Base-by-base conservation (phyloP, 768 basidiomycete genomes). In the Xerocomellus chrysenteron region DNA sequence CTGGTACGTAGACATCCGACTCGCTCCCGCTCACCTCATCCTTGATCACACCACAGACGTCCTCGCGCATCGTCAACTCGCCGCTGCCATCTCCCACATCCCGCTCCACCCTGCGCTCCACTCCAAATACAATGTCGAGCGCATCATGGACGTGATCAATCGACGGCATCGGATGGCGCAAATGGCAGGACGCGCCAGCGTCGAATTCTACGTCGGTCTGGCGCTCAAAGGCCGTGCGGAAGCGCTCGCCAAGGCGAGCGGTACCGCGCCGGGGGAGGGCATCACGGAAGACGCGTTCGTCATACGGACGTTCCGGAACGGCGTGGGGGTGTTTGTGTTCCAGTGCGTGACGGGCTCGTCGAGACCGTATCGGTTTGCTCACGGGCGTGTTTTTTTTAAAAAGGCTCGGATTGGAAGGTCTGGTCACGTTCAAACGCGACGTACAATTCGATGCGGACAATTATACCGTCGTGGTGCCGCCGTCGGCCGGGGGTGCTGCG, bases 161-260 rank as follows among this genome's bases (percentile, higher is more conserved):
- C 82, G 87, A 42, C 82, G 95, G 17, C 96, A 99, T 70, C 82
- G 96, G 28, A 90, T 96, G 84, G 97, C 97, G 0, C 97, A 99
- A 68, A 96, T 95, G 90, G 97, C 97, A 0, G 87, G 95, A 4
- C 81, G 97, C 14, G 97, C 97, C 0, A 96, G 93, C 68, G 89
- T 98, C 33, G 96, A 99, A 73, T 99, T 98, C 63, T 98, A 97
- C 65, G 94, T 98, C 28, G 95, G 96, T 0, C 75, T 99, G 16
- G 94, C 95, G 5, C 74, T 98, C 58, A 93, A 92, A 62, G 84
- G 82, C 3, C 78, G 86, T 14, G 81, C 80, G 44, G 68, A 78
- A 59, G 39, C 61, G 43, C 71, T 70, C 17, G 70, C 68, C 36
- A 68, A 70, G 54, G 84, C 30, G 26, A 33, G 16, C 7, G 32